Percentiles rank a stretch among this genome's conserved stretches.
phyloP scores from a whole-genome alignment of 495 filamentous ascomycete genomes.

The Aspergillus coremiiformis region DNA sequence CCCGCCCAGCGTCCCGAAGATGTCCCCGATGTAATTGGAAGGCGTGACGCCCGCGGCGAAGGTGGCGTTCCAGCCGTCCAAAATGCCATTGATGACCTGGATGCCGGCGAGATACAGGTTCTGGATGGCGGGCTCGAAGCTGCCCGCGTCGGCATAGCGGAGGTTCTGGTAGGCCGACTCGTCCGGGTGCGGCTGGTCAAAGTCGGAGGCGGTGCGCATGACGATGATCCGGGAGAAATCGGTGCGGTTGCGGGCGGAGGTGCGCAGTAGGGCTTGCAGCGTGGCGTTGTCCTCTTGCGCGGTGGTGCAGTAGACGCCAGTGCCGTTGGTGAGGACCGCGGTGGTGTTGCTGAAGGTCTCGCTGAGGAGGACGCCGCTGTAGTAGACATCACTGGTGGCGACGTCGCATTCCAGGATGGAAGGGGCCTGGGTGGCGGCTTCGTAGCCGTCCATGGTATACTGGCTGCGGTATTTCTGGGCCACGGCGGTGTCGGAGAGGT shows the following conservation, averaged over 20 bases:
- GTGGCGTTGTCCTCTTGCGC: conserved; percentile 73
- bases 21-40: conserved; percentile 65
- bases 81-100: conserved; percentile 59
- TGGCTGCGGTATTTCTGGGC: conserved; percentile 52
- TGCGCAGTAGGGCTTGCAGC: conserved; percentile 60
- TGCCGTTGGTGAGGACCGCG: conserved; percentile 57
- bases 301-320: conserved; percentile 59
- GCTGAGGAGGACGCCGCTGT: conserved; percentile 51
- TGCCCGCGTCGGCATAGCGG: conserved; percentile 50
- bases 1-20: conserved; percentile 60
- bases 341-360: conserved; percentile 62
- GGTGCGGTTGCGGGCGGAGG: conserved; percentile 43
- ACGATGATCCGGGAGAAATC: conserved; percentile 65
- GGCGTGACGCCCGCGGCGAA: conserved; percentile 54
- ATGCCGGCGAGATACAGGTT: conserved; percentile 65
- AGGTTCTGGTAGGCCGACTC: conserved; percentile 49
- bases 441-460: conserved; percentile 45
- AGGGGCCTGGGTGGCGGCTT: conserved; percentile 45
- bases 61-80: conserved; percentile 49
- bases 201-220: conserved; percentile 68
- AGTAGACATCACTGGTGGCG: conserved; percentile 68
- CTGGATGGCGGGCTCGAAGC: conserved; percentile 48
- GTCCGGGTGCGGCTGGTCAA: conserved; percentile 60
- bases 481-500: conserved; percentile 45
- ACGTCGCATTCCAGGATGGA: conserved; percentile 59